phyloP scores from a whole-genome alignment of 148 eudicot species.

The Amaranthus palmeri region DNA sequence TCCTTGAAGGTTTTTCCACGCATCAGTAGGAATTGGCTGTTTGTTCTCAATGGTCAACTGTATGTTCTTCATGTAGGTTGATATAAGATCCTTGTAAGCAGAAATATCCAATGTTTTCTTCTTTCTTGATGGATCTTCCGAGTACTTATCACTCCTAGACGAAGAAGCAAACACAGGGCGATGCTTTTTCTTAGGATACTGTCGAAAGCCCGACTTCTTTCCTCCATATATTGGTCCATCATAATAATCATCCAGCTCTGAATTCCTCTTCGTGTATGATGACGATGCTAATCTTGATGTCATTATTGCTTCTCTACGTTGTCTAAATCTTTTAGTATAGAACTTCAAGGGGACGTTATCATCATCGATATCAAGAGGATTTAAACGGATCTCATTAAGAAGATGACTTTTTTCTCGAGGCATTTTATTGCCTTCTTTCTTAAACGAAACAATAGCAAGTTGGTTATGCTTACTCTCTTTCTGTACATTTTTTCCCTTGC shows the following conservation, averaged over 20 bases:
- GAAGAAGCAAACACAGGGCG: conserved; percentile 19
- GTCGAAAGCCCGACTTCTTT: conserved; percentile 21
- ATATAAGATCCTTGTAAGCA: conserved; percentile 63
- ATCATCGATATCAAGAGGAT: conserved; percentile 24
- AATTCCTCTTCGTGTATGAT: conserved; percentile 24
- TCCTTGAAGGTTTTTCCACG: conserved; percentile 69
- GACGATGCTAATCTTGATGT: neutral
- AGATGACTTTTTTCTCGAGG: conserved; percentile 35
- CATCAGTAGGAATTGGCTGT: conserved; percentile 59
- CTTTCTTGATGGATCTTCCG: conserved; percentile 37
- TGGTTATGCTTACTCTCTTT: conserved; percentile 10
- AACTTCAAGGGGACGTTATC: conserved; percentile 38
- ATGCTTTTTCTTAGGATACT: conserved; percentile 16
- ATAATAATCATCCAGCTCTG: conserved; percentile 32
- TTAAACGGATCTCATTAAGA: conserved; percentile 36
- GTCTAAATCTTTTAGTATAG: conserved; percentile 23
- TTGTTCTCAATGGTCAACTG: conserved; percentile 58
- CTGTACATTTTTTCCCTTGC: conserved; percentile 13
- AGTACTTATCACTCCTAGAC: conserved; percentile 34
- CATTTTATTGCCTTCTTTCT: conserved; percentile 24
- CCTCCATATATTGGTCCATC: conserved; percentile 25
- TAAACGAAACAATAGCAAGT: conserved; percentile 45
- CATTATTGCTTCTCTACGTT: neutral
- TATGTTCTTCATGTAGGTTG: conserved; percentile 77
- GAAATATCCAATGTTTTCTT: conserved; percentile 52